Evolutionary conservation across 495 filamentous ascomycete species (phyloP).

Genomic region (Echria macrotheca): DNA sequence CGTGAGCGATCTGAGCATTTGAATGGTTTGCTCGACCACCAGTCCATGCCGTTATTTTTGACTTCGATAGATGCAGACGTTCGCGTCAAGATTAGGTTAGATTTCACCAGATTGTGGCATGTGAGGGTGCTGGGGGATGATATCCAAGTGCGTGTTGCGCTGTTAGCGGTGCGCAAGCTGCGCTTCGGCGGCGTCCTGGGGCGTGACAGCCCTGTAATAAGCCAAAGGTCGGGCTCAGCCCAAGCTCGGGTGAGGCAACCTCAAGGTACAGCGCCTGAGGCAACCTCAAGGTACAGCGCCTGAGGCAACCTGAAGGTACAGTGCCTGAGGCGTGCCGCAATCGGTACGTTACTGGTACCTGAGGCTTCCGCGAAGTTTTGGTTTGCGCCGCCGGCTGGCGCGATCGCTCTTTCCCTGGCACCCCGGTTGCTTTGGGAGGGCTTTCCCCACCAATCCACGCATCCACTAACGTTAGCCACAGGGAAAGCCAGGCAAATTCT

Average conservation of each 20-base stretch:
- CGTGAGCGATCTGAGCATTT: not conserved
- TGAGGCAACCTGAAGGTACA: too few species aligned
- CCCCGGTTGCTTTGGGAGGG: conserved; percentile 19
- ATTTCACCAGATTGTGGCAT: not conserved
- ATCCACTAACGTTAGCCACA: conserved; percentile 1
- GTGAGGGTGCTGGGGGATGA: not conserved
- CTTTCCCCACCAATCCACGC: conserved; percentile 28
- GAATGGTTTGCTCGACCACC: not conserved
- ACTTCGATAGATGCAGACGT: not conserved
- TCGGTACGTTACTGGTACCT: not conserved
- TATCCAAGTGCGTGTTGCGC: too few species aligned
- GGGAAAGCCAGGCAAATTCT: conserved; percentile 28
- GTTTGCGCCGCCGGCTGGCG: conserved; percentile 9
- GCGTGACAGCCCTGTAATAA: too few species aligned
- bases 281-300: too few species aligned
- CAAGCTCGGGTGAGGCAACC: not conserved
- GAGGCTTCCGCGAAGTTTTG: too few species aligned
- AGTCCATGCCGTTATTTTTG: too few species aligned
- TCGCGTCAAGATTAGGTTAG: too few species aligned
- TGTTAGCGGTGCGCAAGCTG: too few species aligned
- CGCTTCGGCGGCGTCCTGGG: not conserved
- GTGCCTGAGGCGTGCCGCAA: not conserved
- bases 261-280: conserved; percentile 2
- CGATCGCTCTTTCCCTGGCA: conserved; percentile 13
- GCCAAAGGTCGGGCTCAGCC: too few species aligned